Evolutionary conservation across 208 protist genomes (phyloP).

Genomic region (Acanthamoeba royreba): DNA sequence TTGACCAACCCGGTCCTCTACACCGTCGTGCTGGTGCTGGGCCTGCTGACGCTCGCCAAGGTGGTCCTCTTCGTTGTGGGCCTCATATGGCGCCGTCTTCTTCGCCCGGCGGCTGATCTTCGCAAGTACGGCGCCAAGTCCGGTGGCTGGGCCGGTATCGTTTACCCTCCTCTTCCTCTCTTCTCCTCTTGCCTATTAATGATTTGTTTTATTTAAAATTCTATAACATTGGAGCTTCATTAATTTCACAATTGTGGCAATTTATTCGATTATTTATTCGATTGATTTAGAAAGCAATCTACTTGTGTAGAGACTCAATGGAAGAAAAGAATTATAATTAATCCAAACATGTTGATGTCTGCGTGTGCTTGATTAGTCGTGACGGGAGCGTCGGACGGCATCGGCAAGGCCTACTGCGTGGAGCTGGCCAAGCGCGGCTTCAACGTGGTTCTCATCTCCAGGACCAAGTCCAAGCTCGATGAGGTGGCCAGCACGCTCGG

Average conservation of each 20-base stretch:
- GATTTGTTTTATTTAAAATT: background rate
- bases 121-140: constrained; percentile 2
- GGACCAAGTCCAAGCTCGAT: constrained; percentile 88
- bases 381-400: constrained; percentile 92
- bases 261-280: no score
- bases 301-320: no score
- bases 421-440: constrained; percentile 88
- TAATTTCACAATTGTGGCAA: background rate
- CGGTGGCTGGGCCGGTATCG: background rate
- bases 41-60: background rate
- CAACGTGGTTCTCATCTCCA: constrained; percentile 88
- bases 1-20: background rate
- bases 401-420: constrained; percentile 88
- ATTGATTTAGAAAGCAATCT: no score
- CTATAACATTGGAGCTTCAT: no score
- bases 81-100: background rate
- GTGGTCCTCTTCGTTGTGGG: background rate
- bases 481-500: constrained; percentile 78
- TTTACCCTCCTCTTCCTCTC: background rate
- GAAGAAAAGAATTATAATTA: no score
- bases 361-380: no score
- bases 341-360: no score
- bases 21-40: background rate
- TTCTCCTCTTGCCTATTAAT: background rate
- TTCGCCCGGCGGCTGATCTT: constrained; percentile 17